Evolutionary conservation across 306 rosid species (phyloP).

Genomic region (Potentilla sterilis): DNA sequence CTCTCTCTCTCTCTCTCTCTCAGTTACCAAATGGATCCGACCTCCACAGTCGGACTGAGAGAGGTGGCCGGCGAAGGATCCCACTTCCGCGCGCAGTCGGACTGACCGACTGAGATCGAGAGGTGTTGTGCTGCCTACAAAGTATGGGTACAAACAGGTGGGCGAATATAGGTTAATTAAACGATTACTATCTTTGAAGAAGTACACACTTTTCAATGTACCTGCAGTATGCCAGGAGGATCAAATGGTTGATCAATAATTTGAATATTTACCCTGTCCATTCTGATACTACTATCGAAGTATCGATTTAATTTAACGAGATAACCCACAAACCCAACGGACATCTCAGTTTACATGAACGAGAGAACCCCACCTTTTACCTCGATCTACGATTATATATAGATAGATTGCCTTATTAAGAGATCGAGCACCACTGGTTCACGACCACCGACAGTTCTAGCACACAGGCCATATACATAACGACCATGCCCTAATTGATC

Average conservation of each 20-base stretch:
- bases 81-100: too few relatives aligned
- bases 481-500: neutral
- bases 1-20: neutral
- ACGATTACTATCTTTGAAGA: neutral
- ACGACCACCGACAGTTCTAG: conserved; percentile 4
- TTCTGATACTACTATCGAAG: neutral
- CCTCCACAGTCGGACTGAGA: neutral
- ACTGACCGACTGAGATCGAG: neutral
- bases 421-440: conserved; percentile 3
- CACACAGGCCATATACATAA: neutral
- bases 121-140: neutral
- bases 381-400: neutral
- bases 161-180: neutral
- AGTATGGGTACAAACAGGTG: neutral
- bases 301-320: neutral
- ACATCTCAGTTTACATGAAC: neutral
- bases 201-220: neutral
- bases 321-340: neutral
- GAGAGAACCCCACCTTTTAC: neutral
- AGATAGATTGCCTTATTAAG: neutral
- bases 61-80: too few relatives aligned
- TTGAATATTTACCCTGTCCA: neutral
- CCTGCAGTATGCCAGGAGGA: neutral
- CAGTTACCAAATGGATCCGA: neutral
- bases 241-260: neutral